Conservation (phyloP, 495 filamentous ascomycete genomes). For the Penicillium manginii region DNA sequence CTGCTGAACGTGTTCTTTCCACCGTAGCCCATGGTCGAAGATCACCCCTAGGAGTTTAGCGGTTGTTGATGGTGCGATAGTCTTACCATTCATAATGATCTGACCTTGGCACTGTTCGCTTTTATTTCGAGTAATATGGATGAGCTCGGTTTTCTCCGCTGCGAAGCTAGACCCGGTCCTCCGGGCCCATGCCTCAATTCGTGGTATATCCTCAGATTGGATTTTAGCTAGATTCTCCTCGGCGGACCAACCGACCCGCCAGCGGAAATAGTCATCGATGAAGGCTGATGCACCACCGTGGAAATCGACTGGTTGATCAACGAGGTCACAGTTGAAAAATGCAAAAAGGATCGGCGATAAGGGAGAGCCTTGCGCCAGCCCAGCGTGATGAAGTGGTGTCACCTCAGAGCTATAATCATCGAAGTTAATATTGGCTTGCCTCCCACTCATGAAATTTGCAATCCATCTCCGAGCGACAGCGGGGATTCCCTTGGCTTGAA, state of each 20-base stretch:
- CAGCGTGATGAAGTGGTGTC: slow-evolving; percentile 21
- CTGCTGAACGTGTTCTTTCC: slow-evolving; percentile 29
- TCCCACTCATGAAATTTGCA: slow-evolving; percentile 5
- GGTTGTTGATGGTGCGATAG: slow-evolving; percentile 17
- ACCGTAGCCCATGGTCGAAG: slow-evolving; percentile 24
- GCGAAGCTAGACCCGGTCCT: neutral
- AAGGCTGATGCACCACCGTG: too few relatives aligned
- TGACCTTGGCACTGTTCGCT: neutral
- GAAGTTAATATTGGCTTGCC: slow-evolving; percentile 24
- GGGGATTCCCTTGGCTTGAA: slow-evolving; percentile 28
- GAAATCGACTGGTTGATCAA: neutral
- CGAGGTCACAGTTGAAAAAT: slow-evolving; percentile 27
- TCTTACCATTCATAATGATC: slow-evolving; percentile 5
- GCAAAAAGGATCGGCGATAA: slow-evolving; percentile 32
- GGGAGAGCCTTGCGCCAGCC: slow-evolving; percentile 31
- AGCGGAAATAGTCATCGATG: too few relatives aligned
- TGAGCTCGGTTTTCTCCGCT: neutral
- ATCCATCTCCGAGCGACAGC: slow-evolving; percentile 20
- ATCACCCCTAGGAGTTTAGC: slow-evolving; percentile 30
- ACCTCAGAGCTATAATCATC: slow-evolving; percentile 25
- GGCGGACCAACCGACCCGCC: neutral
- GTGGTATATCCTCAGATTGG: neutral
- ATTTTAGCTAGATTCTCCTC: slow-evolving; percentile 1
- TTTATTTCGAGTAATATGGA: neutral
- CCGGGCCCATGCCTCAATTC: neutral